phyloP scores from a whole-genome alignment of 23 red algal genomes.

The Gracilaria gracilis region DNA sequence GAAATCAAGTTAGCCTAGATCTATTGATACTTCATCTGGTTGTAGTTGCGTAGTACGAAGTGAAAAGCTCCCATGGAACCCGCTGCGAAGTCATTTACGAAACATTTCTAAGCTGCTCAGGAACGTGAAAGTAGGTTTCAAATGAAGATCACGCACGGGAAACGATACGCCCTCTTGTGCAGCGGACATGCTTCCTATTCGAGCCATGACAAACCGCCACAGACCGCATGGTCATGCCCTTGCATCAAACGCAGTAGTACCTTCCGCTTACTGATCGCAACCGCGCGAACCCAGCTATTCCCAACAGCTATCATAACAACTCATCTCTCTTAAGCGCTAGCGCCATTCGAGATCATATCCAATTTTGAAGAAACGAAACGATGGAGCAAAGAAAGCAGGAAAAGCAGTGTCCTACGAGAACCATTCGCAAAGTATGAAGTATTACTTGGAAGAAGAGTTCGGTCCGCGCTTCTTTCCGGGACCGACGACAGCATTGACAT shows the following conservation, averaged over 20 bases:
- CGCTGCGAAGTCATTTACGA: neutral
- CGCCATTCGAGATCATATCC: neutral
- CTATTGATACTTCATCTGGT: too few species aligned
- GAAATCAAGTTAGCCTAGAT: too few species aligned
- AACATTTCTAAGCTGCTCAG: neutral
- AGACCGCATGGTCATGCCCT: too few species aligned
- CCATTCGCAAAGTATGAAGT: neutral
- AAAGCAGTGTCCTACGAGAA: neutral
- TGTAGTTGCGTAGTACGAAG: neutral
- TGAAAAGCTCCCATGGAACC: neutral
- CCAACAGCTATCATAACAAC: neutral
- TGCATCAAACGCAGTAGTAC: neutral
- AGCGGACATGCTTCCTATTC: neutral
- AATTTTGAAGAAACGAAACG: neutral
- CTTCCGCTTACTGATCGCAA: neutral
- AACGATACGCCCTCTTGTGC: neutral
- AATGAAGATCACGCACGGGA: neutral
- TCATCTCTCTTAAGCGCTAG: neutral
- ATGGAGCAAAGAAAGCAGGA: neutral
- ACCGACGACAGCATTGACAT: conserved; percentile 72
- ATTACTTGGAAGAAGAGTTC: conserved; percentile 71
- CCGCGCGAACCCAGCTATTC: neutral
- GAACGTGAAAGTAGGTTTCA: neutral
- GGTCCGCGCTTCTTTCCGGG: conserved; percentile 76
- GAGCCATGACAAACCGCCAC: neutral